Base-by-base conservation (phyloP, 2,329 filamentous ascomycete genomes). In the Fusarium miscanthi region DNA sequence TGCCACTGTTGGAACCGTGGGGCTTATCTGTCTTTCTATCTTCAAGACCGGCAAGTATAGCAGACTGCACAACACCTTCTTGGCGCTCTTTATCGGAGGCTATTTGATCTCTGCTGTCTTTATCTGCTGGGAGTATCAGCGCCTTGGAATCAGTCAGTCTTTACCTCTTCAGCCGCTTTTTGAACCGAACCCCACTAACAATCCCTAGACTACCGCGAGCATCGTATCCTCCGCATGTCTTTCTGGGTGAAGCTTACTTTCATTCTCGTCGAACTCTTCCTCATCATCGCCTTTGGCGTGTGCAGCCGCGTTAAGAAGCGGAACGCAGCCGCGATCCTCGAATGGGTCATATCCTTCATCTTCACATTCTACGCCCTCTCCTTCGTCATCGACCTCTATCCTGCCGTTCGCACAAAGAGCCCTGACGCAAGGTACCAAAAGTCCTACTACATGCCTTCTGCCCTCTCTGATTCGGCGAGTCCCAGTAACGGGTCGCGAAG, bases 161-260 rank as follows among this genome's bases (percentile, higher is more conserved):
- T 17, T 17, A 23, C 59, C 16, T 30, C 38, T 40, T 8, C 56
- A 9, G 10, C 17, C 6, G 8, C 17, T 19, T 3, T 4, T 59
- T 40, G 9, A n/a, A 37, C 16, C 16, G 9, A 21, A 40, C 16
- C 19, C 17, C 40, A 40, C 60, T 67, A 66, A 52, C 63, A 33
- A 35, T 9, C n/a, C 31, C 8, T 10, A 89, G 86, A 92, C 80
- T 93, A 95, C 84, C 92, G 92, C 70, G 84, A 94, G 67, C 89
- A 95, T 82, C 88, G 87, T 60, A 84, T 96, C 73, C 88, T 99
- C 16, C 88, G 91, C 52, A 81, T 87, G 66, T 96, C 93, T 63
- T 98, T 98, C 85, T 95, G 91, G 88, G 86, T 96, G 79, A 99
- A 99, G 83, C 87, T 97, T 33, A 73, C 81, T 65, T 98, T 99